Evolutionary conservation across 345 rosid species (phyloP), one percentile per base, ranked within the genome.

Genomic region (Psidium friedrichsthalianum): DNA sequence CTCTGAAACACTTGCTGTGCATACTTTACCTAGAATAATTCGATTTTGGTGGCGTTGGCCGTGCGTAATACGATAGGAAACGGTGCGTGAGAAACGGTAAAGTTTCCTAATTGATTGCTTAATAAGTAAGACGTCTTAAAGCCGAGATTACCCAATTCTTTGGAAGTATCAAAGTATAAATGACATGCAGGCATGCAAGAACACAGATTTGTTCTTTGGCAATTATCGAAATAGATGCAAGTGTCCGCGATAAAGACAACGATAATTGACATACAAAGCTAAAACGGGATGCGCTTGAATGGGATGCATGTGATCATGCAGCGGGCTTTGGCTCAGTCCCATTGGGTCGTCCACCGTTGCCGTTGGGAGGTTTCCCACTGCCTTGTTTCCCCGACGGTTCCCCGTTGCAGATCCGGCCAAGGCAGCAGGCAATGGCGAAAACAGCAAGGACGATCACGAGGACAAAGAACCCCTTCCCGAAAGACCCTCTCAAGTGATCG

Each of bases 381-480:
- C 88, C 88, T 54, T 85, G 87, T 85, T 87, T 90, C 74, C 82
- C 82, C 84, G 87, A 86, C 4, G 87, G 86, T 24, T 57, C 86
- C 12, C 85, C 80, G 6, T 85, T 89, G 85, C 92, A 89, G 51
- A 90, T 51, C 86, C 90, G 88, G 29, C 93, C 93, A 24, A 90
- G 87, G 53, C 86, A 83, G 88, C 91, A 92, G 80, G 93, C 92
- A 54, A 92, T 25, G 82, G 84, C 89, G 6, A 91, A 90, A 61
- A 92, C 87, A 29, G 85, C 92, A 51, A 92, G 83, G 59, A 92
- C 87, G n/a, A 90, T 89, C 29, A 89, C 91, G 16, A 92, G 83
- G 83, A 92, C 90, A 82, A 90, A 86, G 83, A 92, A 54, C 54
- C 55, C 83, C 1, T 32, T 85, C 82, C 86, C 69, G 12, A 85